A percentile compares a stretch with the other conserved stretches of the same genome.
Conservation (phyloP, 257 asterid genomes). For the Solanum chiquidenum region DNA sequence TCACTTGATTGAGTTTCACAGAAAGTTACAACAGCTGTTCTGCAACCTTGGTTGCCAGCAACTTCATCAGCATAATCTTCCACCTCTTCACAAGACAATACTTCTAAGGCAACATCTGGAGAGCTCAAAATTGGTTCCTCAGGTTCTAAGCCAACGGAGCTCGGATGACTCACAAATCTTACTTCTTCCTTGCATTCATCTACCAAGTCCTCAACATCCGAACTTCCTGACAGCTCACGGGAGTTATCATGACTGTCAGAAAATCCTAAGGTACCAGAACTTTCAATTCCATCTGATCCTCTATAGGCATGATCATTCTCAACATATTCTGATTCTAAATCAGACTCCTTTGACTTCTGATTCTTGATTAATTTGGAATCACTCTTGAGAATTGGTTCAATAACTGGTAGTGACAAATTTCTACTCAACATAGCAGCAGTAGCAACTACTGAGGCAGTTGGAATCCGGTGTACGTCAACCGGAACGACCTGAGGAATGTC, state of each 20-base stretch:
- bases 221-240: slow-evolving; percentile 37
- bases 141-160: slow-evolving; percentile 6
- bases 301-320: not conserved
- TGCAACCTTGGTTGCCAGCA: slow-evolving; percentile 12
- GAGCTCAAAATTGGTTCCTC: slow-evolving; percentile 13
- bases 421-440: slow-evolving; percentile 6
- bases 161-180: not conserved
- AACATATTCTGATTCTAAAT: slow-evolving; percentile 3
- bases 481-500: slow-evolving; percentile 73
- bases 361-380: slow-evolving; percentile 10
- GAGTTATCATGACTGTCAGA: slow-evolving; percentile 36
- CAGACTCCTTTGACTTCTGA: slow-evolving; percentile 6
- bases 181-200: slow-evolving; percentile 15
- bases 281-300: slow-evolving; percentile 25
- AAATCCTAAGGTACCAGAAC: slow-evolving; percentile 55
- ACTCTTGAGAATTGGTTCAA: slow-evolving; percentile 63
- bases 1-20: slow-evolving; percentile 20
- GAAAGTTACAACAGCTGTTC: slow-evolving; percentile 37
- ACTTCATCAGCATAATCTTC: slow-evolving; percentile 24
- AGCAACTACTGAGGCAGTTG: slow-evolving; percentile 57
- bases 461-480: slow-evolving; percentile 63
- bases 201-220: slow-evolving; percentile 46
- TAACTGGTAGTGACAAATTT: slow-evolving; percentile 46
- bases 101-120: slow-evolving; percentile 16
- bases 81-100: slow-evolving; percentile 11